Base-by-base conservation (phyloP, 257 asterid species). In the Penstemon davidsonii region DNA sequence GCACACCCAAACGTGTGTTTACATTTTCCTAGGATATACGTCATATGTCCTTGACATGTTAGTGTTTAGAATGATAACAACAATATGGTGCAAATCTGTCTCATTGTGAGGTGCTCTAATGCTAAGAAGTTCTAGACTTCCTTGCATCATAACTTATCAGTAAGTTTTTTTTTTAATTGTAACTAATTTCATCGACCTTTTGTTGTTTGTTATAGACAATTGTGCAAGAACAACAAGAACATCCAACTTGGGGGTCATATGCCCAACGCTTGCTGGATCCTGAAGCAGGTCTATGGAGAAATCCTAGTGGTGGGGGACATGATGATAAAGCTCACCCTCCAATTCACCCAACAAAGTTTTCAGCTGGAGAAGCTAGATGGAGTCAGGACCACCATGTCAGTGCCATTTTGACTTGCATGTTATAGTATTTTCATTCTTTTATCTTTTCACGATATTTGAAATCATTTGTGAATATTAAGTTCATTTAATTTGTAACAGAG, bases 281-380 rank as follows among this genome's bases (percentile, higher is more conserved):
- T 68, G 95, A 81, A 71, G 67, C 91, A 71, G 87, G 88, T 71
- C 89, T 90, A 7, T 93, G 97, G 99, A 87, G 91, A 79, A 76
- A 84, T 70, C 99, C 99, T 70, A 78, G 85, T 64, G 80, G 77
- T 73, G 99, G 99, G 51, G 96, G 96, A 70, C 96, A 90, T 79
- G 94, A 93, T 80, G 99, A 93, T 89, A 90, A 90, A 69, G 99
- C 99, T 52, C 99, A 93, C 71, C 99, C 99, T 59, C 99, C 99
- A 54, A 93, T 93, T 73, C 97, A 93, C 85, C 99, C 99, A 62
- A 93, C 99, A 56, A 93, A 85, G 75, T 90, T 85, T 84, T 87
- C 96, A 59, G 85, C 88, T 76, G 99, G 99, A 70, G 99, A 90
- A 84, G 75, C 96, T 67, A 68, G 84, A 25, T 93, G 97, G 97